These are phyloP conservation scores for Teratosphaeria destructans DNA, from an alignment of 2,329 filamentous ascomycete species.

Conservation along the genomic window DNA sequence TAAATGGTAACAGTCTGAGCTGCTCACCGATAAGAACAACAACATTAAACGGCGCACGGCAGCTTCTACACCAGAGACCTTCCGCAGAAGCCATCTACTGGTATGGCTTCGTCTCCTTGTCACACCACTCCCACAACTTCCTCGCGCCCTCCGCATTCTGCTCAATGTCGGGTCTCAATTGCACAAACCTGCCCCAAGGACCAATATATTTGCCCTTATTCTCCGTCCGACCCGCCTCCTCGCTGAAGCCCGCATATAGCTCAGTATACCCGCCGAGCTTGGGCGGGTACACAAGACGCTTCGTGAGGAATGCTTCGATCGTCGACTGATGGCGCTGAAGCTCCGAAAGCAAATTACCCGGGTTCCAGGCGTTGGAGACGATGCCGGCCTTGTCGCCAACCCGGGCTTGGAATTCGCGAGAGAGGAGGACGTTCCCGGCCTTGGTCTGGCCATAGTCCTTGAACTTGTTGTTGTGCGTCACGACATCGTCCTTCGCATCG, in stretches of 20 bases:
- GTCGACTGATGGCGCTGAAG: slow-evolving; percentile 16
- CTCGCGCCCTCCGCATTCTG: slow-evolving; percentile 21
- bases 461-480: slow-evolving; percentile 7
- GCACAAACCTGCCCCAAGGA: slow-evolving; percentile 25
- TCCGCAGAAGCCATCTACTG: background rate
- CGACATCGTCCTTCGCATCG: slow-evolving; percentile 10
- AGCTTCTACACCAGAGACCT: background rate
- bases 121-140: slow-evolving; percentile 33
- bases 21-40: too few species aligned
- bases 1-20: too few species aligned
- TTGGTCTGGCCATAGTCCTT: slow-evolving; percentile 21
- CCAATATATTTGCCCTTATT: slow-evolving; percentile 20
- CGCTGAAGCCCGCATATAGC: slow-evolving; percentile 20
- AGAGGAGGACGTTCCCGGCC: slow-evolving; percentile 19
- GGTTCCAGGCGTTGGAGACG: slow-evolving; percentile 21
- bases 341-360: slow-evolving; percentile 23
- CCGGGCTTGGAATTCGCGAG: slow-evolving; percentile 13
- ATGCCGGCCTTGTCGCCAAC: slow-evolving; percentile 13
- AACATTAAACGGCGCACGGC: too few species aligned
- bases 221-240: slow-evolving; percentile 16
- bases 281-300: slow-evolving; percentile 13
- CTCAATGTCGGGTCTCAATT: slow-evolving; percentile 19
- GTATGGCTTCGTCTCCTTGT: slow-evolving; percentile 22
- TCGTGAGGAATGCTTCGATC: slow-evolving; percentile 3
- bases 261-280: slow-evolving; percentile 25